Conservation (phyloP, 2,329 filamentous ascomycete species). For the Aspergillus persii region DNA sequence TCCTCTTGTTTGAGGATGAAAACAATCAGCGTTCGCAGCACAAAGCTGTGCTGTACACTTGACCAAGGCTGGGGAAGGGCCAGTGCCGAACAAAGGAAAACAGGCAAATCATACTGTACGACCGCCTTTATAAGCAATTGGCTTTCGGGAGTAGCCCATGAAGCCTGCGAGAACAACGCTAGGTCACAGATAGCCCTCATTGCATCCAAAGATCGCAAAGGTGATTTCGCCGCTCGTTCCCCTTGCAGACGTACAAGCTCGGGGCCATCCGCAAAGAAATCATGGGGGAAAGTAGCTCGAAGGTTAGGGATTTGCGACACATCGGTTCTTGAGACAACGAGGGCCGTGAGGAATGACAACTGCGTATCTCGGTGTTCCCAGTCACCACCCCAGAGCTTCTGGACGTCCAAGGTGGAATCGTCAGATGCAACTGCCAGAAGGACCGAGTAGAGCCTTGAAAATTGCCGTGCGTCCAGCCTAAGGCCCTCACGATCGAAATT, state of each 20-base stretch:
- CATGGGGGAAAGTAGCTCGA: constrained; percentile 68
- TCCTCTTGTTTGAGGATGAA: constrained; percentile 77
- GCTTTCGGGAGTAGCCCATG: constrained; percentile 55
- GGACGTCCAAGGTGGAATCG: constrained; percentile 71
- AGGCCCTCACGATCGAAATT: constrained; percentile 78
- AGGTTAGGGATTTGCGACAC: constrained; percentile 80
- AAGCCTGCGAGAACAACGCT: constrained; percentile 57
- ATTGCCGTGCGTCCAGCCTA: constrained; percentile 74
- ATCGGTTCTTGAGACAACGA: constrained; percentile 75
- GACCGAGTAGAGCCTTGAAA: constrained; percentile 76
- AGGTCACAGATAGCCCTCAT: constrained; percentile 66
- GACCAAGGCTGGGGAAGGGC: constrained; percentile 51
- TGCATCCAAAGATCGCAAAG: constrained; percentile 83
- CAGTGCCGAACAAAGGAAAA: constrained; percentile 52
- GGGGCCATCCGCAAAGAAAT: constrained; percentile 61
- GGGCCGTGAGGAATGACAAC: constrained; percentile 88
- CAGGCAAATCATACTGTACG: constrained; percentile 52
- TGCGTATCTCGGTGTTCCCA: constrained; percentile 88
- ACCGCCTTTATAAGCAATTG: constrained; percentile 60
- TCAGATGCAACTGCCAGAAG: constrained; percentile 68
- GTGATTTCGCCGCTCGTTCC: constrained; percentile 72
- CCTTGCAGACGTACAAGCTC: constrained; percentile 60
- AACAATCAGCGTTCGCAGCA: constrained; percentile 64
- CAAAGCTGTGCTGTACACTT: constrained; percentile 47
- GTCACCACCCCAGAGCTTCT: constrained; percentile 81